These are phyloP conservation scores for Alternaria sp. DNA, from an alignment of 2,329 filamentous ascomycete species.

Conservation along the genomic window DNA sequence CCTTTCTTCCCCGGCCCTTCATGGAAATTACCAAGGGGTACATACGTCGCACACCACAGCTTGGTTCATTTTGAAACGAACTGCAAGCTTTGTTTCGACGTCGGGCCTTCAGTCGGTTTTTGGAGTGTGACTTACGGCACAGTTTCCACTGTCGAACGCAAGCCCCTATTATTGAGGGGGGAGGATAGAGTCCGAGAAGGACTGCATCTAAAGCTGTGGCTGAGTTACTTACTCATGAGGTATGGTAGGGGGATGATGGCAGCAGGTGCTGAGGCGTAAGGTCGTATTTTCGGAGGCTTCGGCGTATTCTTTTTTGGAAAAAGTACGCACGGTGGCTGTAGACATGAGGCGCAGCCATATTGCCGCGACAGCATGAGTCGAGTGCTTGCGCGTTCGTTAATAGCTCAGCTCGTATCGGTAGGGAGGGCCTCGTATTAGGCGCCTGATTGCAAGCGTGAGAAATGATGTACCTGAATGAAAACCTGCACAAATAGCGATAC, in stretches of 20 bases:
- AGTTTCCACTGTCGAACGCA: neutral
- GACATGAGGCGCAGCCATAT: slow-evolving; percentile 1
- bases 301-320: neutral
- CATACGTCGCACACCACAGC: neutral
- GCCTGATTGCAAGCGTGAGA: neutral
- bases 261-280: neutral
- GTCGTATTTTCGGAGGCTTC: neutral
- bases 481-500: neutral
- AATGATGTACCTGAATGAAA: neutral
- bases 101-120: neutral
- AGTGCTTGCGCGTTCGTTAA: neutral
- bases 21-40: neutral
- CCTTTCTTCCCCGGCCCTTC: neutral
- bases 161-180: neutral
- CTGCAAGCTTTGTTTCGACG: neutral
- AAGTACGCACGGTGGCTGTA: slow-evolving; percentile 4
- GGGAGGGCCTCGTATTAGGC: neutral
- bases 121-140: neutral
- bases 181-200: neutral
- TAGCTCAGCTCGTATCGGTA: slow-evolving; percentile 1
- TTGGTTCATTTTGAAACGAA: neutral
- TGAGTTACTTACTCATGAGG: neutral
- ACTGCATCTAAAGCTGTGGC: neutral
- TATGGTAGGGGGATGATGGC: neutral
- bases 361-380: neutral